Evolutionary conservation across 1,139 yeast genomes (phyloP), one percentile per base, ranked within the genome.

Genomic region (Suhomyces guaymorum): DNA sequence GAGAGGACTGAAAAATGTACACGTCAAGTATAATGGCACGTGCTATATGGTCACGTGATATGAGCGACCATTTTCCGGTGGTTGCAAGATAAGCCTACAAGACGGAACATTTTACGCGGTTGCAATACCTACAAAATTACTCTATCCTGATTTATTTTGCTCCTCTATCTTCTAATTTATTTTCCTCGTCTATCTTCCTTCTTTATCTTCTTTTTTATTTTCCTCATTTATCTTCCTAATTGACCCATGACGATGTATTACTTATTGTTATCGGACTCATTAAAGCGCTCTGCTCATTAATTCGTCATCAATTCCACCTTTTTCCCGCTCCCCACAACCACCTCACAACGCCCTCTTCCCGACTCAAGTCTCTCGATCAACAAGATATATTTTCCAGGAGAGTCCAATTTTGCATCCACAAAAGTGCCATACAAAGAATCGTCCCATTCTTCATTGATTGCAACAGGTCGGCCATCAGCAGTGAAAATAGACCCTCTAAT

Each of bases 291-390:
- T 21, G 5, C 12, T 23, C 14, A 23, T 9, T 23, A 7, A 15
- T 12, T 9, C 15, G 5, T 23, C 8, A 11, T 15, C 12, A 23
- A 11, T 12, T 5, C 12, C 25, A 23, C n/a, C 15, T 33, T 32
- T 13, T 32, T 33, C 25, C 22, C 35, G 27, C 64, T 50, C 1
- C 78, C 80, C 28, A 70, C 49, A 8, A 60, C 63, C 3, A 74
- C 63, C 10, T 51, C 45, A 16, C 72, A 51, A 3, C 44, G 47
- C 4, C 78, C 80, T 3, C 43, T 33, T 0, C 80, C 80, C 9
- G 54, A 51, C 41, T 75, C 80, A 39, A 75, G 70, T 31, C 81
- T 48, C 47, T 75, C 81, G 13, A 73, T 57, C 15, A 75, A 51
- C 7, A 75, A 44, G 4, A 73, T 57, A 37, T 66, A 64, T 24